A percentile compares a stretch with the other conserved stretches of the same genome.
Conservation (phyloP, 2,329 filamentous ascomycete genomes). For the Didymella keratinophila region DNA sequence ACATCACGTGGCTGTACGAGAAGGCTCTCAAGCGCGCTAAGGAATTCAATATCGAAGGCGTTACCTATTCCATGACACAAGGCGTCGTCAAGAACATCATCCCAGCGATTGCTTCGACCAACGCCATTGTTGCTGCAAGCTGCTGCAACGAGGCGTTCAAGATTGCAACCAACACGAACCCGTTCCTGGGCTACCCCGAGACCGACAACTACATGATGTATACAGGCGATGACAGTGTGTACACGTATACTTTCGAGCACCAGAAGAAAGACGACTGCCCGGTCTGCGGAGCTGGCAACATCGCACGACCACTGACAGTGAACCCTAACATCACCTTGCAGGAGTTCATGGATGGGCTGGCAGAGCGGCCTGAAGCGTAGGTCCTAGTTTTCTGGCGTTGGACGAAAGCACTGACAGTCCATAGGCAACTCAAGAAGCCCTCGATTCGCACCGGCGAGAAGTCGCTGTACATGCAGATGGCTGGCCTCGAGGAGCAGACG, state of each 20-base stretch:
- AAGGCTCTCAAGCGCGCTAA: slow-evolving; percentile 81
- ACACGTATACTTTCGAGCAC: slow-evolving; percentile 96
- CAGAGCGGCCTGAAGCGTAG: slow-evolving; percentile 78
- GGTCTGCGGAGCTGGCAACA: slow-evolving; percentile 76
- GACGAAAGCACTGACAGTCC: slow-evolving; percentile 21
- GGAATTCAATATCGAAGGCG: slow-evolving; percentile 89
- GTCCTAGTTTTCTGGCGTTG: slow-evolving; percentile 22
- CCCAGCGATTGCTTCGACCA: slow-evolving; percentile 95
- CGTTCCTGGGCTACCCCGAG: slow-evolving; percentile 76
- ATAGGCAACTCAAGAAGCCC: slow-evolving; percentile 84
- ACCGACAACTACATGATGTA: slow-evolving; percentile 97
- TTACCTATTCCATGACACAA: slow-evolving; percentile 95
- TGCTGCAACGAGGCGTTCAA: slow-evolving; percentile 98
- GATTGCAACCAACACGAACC: slow-evolving; percentile 83
- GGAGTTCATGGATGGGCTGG: slow-evolving; percentile 85
- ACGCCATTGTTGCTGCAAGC: slow-evolving; percentile 92
- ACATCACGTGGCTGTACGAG: slow-evolving; percentile 95
- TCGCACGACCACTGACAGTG: slow-evolving; percentile 77
- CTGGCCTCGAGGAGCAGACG: slow-evolving; percentile 83
- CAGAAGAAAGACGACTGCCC: slow-evolving; percentile 95
- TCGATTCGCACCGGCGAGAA: slow-evolving; percentile 81
- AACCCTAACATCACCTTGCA: slow-evolving; percentile 76
- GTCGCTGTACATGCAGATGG: slow-evolving; percentile 91
- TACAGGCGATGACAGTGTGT: slow-evolving; percentile 92
- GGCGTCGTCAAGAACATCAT: slow-evolving; percentile 99